Conservation (phyloP, 2,329 filamentous ascomycete genomes). For the Didymella exigua region DNA sequence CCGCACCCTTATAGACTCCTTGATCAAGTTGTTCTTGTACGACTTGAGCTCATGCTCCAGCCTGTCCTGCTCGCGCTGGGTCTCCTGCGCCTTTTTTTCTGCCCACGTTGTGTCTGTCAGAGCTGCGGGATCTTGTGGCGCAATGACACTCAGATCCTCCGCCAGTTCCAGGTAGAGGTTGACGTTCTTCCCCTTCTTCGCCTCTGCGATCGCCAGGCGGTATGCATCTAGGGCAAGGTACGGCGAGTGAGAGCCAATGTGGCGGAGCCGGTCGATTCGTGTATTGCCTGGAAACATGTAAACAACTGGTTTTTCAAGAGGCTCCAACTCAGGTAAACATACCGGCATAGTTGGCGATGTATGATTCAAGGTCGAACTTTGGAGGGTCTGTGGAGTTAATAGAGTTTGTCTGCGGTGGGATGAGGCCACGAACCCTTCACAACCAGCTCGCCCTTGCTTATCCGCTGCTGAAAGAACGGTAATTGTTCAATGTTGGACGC, state of each 20-base stretch:
- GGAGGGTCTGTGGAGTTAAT: slow-evolving; percentile 66
- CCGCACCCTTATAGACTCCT: slow-evolving; percentile 87
- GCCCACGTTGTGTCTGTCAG: slow-evolving; percentile 75
- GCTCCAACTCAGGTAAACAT: slow-evolving; percentile 25
- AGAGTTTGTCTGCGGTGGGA: background rate
- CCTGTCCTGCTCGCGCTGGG: slow-evolving; percentile 72
- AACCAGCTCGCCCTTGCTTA: slow-evolving; percentile 32
- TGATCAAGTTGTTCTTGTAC: slow-evolving; percentile 96
- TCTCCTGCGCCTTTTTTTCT: slow-evolving; percentile 67
- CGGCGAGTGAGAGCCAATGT: slow-evolving; percentile 80
- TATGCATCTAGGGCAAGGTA: slow-evolving; percentile 80
- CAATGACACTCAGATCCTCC: slow-evolving; percentile 66
- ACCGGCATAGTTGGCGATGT: slow-evolving; percentile 90
- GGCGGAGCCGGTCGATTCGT: slow-evolving; percentile 76
- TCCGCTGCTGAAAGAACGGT: slow-evolving; percentile 42
- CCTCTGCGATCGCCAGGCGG: slow-evolving; percentile 74
- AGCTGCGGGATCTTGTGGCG: slow-evolving; percentile 71
- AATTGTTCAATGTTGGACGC: slow-evolving; percentile 44
- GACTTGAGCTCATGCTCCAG: slow-evolving; percentile 84
- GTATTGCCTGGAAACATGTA: slow-evolving; percentile 67
- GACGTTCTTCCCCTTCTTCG: slow-evolving; percentile 77
- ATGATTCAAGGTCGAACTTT: slow-evolving; percentile 89
- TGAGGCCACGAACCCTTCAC: slow-evolving; percentile 37
- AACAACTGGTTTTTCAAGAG: background rate
- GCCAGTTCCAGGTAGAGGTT: slow-evolving; percentile 72